These are phyloP conservation scores for Arabidopsis hybrid DNA, from an alignment of 441 rosid genomes.

Conservation along the genomic window DNA sequence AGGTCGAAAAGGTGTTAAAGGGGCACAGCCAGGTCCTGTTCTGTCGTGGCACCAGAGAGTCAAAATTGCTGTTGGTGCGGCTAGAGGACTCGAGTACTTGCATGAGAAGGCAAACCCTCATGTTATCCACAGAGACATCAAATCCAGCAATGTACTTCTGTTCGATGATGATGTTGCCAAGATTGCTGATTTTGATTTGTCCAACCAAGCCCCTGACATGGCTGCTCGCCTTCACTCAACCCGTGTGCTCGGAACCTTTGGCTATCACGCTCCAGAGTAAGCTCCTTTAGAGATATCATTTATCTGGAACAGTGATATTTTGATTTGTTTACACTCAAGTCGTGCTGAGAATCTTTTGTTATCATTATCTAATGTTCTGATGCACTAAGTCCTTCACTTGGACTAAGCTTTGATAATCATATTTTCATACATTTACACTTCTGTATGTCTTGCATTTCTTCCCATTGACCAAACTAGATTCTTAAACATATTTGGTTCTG, in stretches of 20 bases:
- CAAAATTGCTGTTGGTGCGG: constrained; percentile 63
- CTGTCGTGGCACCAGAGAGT: constrained; percentile 65
- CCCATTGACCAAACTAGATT: constrained; percentile 18
- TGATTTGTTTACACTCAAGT: constrained; percentile 10
- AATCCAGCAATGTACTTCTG: constrained; percentile 62
- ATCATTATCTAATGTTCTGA: constrained; percentile 18
- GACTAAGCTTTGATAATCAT: neutral
- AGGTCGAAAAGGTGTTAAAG: constrained; percentile 64
- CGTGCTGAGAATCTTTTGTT: constrained; percentile 7
- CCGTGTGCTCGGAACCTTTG: constrained; percentile 69
- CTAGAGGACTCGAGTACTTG: constrained; percentile 64
- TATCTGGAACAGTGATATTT: neutral
- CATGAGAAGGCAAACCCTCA: constrained; percentile 62
- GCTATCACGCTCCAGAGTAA: constrained; percentile 73
- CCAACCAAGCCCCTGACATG: constrained; percentile 65
- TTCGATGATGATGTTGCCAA: constrained; percentile 60
- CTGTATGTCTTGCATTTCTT: neutral
- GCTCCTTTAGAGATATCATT: constrained; percentile 24
- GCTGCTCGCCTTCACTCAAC: constrained; percentile 59
- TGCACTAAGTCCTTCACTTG: neutral
- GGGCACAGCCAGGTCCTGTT: constrained; percentile 60
- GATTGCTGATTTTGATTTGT: constrained; percentile 65
- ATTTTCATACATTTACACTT: constrained; percentile 4
- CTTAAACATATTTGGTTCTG: constrained; percentile 14
- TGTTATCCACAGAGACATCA: constrained; percentile 59